Conservation (phyloP, 164 flowering plant species). For the Chimonanthus praecox region DNA sequence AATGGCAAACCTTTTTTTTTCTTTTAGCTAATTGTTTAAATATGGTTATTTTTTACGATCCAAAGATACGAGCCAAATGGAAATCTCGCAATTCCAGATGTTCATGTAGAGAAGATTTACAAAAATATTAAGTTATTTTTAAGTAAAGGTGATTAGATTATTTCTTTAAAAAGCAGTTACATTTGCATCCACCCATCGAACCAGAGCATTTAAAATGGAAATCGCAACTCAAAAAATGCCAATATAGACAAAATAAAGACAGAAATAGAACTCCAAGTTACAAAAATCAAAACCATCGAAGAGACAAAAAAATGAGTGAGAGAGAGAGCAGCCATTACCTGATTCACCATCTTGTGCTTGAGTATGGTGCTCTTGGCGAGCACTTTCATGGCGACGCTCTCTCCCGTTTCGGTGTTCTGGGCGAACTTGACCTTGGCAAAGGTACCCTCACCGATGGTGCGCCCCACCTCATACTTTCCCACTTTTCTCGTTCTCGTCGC, state of each 20-base stretch:
- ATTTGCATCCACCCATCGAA: too few species aligned
- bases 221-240: neutral
- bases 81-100: too few species aligned
- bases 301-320: neutral
- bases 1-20: too few species aligned
- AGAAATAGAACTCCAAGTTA: neutral
- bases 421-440: conserved; percentile 86
- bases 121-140: too few species aligned
- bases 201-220: too few species aligned
- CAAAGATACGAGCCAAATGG: too few species aligned
- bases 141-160: too few species aligned
- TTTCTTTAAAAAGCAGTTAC: too few species aligned
- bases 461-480: conserved; percentile 76
- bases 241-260: neutral
- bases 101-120: too few species aligned
- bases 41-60: too few species aligned
- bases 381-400: conserved; percentile 67
- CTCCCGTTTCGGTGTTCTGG: conserved; percentile 53
- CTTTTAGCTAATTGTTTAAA: too few species aligned
- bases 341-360: conserved; percentile 74
- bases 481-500: conserved; percentile 50
- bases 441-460: conserved; percentile 79
- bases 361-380: conserved; percentile 55
- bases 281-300: neutral
- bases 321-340: conserved; percentile 31